Base-by-base conservation (phyloP, 148 eudicot genomes). In the Chenopodium berlandieri region DNA sequence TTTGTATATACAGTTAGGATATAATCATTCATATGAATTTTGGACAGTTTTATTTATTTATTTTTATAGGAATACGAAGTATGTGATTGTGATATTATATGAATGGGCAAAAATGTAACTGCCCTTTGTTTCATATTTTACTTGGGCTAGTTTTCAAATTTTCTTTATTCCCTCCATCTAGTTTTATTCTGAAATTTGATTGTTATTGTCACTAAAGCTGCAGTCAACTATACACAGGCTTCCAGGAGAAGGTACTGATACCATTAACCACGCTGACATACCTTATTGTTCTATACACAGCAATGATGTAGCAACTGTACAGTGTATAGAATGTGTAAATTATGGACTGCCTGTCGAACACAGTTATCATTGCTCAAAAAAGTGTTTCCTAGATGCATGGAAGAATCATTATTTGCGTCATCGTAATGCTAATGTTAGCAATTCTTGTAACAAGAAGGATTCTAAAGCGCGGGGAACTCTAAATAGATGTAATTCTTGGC, bases 371-470 rank as follows among this genome's bases (percentile, higher is more conserved):
- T 90, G 92, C 84, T 90, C 94, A 56, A 78, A 91, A 2, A 91
- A 87, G 86, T 89, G 93, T 86, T 91, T 89, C 77, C 87, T 88
- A 1, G 90, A 90, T 85, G 91, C 93, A 56, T 92, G 97, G 97
- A 90, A 83, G 72, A 86, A 89, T 40, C 97, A 91, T 74, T 87
- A 85, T 69, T 86, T 78, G 77, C 80, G 87, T 75, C 96, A 92
- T 82, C 88, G 83, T 58, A 84, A 90, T 79, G 92, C 93, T 60
- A 82, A 90, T 80, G 80, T 17, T 1, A 23, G 27, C 46, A 40
- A 85, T 80, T 83, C 88, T 25, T 80, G 82, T 16, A 87, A 82
- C 73, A 89, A 83, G 78, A 27, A 27, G 27, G 90, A 90, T 85
- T 32, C 46, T 75, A 22, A 58, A 22, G 25, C 27, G 17, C 25